Evolutionary conservation across 208 protist genomes (phyloP), one percentile per base, ranked within the genome.

Genomic region (Crithidia thermophila): DNA sequence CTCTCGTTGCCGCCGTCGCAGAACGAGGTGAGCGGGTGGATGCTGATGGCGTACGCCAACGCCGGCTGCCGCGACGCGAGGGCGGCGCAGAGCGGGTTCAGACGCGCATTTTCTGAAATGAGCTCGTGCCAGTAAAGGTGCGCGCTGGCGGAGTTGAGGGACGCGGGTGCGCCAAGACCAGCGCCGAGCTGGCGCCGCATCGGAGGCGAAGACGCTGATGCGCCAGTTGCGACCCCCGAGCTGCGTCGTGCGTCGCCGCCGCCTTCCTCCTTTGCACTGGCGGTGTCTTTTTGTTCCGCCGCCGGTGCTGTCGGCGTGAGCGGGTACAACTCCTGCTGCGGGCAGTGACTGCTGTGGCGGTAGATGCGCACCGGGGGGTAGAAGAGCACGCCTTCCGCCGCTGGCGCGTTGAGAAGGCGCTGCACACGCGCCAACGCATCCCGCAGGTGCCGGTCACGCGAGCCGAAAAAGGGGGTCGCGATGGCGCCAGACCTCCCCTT

Each of bases 21-120:
- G 63, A 90, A 86, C 45, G 82, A 57, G 21, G 81, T 87, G 47
- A 94, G 63, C 4, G 81, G 81, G 67, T 91, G 81, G 0, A 72
- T 58, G 52, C 79, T 78, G 47, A 94, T 91, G 37, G 61, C 58
- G 53, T 89, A 89, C 10, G 88, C 88, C 67, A 88, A 67, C 43
- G 77, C 56, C 8, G 74, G 82, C 39, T 81, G 81, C 5, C 85
- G 74, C 20, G 77, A 69, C 45, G 84, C 72, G 11, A 94, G 42
- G 21, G 85, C 85, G 3, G 74, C 72, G 52, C 85, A 91, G 27
- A 94, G 71, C 27, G 85, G 88, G 20, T 70, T 78, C 28, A 94
- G 67, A 16, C 69, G 66, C 10, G 72, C 73, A 51, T 83, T 75
- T 46, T 86, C 83, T 6, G 84, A 74, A 55, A 90, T 84, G 20